These are phyloP conservation scores for Sporothrix variecibatus DNA, from an alignment of 2,329 filamentous ascomycete species.

Conservation along the genomic window DNA sequence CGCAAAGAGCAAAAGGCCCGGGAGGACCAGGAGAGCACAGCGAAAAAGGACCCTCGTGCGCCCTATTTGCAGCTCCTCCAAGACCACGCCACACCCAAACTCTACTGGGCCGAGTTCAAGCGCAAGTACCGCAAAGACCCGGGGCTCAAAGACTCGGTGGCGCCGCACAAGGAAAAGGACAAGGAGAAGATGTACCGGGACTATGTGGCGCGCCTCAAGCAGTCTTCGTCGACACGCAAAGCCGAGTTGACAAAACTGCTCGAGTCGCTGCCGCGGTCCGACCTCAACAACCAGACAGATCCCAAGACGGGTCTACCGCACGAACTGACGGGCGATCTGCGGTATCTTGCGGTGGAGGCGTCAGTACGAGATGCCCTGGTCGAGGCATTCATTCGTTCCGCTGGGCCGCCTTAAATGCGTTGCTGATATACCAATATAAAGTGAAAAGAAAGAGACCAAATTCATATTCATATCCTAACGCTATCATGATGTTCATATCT, in stretches of 20 bases:
- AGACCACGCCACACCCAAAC: constrained; percentile 79
- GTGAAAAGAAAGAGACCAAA: not conserved
- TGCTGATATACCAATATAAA: not conserved
- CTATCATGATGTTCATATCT: not conserved
- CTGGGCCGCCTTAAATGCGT: constrained; percentile 54
- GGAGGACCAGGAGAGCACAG: constrained; percentile 60
- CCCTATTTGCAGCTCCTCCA: constrained; percentile 81
- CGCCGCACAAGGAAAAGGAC: constrained; percentile 66
- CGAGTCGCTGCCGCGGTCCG: constrained; percentile 57
- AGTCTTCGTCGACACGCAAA: constrained; percentile 66
- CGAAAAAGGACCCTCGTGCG: constrained; percentile 77
- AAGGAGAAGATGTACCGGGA: constrained; percentile 80
- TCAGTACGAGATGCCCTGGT: constrained; percentile 64
- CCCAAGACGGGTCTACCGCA: constrained; percentile 58
- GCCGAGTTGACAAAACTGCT: constrained; percentile 68
- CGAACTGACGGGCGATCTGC: constrained; percentile 64
- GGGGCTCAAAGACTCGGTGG: constrained; percentile 72
- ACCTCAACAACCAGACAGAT: constrained; percentile 62
- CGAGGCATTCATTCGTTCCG: constrained; percentile 64
- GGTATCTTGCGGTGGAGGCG: constrained; percentile 67
- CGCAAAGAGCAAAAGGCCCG: constrained; percentile 64
- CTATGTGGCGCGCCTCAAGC: constrained; percentile 66
- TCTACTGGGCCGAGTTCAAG: constrained; percentile 97
- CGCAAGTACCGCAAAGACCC: constrained; percentile 83
- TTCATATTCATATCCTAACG: not conserved